Evolutionary conservation across 129 eudicot genomes (phyloP), one percentile per base, ranked within the genome.

Genomic region (Tanacetum coccineum): DNA sequence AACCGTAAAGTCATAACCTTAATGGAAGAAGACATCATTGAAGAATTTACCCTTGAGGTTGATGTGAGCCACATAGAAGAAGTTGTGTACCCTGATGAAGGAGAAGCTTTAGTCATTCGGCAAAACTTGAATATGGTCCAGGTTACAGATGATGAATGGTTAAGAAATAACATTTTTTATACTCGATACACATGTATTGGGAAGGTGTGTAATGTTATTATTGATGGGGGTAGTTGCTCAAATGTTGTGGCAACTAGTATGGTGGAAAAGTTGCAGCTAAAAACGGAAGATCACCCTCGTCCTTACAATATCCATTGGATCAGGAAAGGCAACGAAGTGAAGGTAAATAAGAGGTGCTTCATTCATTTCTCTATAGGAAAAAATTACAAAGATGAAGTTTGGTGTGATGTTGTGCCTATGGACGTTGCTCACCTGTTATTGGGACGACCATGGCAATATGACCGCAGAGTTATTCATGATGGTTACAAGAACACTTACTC

Each of bases 201-300:
- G 11, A 60, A 60, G 65, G 48, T 32, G 6, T 60, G 47, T 60
- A 32, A 60, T 36, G 65, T 60, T 32, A 32, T 60, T 32, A 60
- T 60, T 32, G 26, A 60, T 20, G 14, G 48, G n/a, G 48, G 65
- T 22, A 22, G 25, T 22, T 22, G 25, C 25, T 22, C 25, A 22
- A 22, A 22, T 22, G 25, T 22, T 22, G 46, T 59, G 2, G 30
- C 64, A 2, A 32, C 30, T 6, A 14, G 19, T n/a, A 30, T 59
- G 64, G 64, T 59, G 4, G 8, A 3, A 0, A 28, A 30, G 6
- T 59, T 59, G 32, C 21, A 30, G 7, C 18, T 59, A 15, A 30
- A 59, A 30, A 59, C 13, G 1, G 20, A 59, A 30, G 28, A 59
- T 13, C 64, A 59, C 3, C 64, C 64, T 6, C 19, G 32, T 6